Evolutionary conservation across 352 stramenopile species (phyloP).

Genomic region (Pythium sp.): DNA sequence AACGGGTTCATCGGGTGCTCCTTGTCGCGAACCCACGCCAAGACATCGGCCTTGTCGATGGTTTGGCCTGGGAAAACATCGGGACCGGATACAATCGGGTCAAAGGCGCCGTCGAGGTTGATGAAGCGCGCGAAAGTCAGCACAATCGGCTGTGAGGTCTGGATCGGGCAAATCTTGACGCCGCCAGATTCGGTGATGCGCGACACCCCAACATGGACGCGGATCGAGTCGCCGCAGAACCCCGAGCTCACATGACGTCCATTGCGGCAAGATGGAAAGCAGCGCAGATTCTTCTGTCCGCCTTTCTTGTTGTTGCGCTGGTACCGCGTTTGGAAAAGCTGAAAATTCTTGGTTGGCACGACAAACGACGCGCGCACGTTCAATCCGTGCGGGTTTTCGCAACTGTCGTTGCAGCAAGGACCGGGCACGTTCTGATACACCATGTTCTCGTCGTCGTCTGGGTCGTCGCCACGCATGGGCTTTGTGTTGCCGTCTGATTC

Average conservation of each 20-base stretch:
- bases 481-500: conserved; percentile 79
- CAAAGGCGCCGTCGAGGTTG: conserved; percentile 71
- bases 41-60: conserved; percentile 65
- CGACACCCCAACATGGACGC: conserved; percentile 76
- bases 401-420: conserved; percentile 79
- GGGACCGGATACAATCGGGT: conserved; percentile 60
- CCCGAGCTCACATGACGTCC: conserved; percentile 77
- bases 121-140: conserved; percentile 69
- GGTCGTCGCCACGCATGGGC: conserved; percentile 69
- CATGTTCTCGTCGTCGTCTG: conserved; percentile 59
- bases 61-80: conserved; percentile 77
- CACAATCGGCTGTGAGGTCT: conserved; percentile 47
- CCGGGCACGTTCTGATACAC: conserved; percentile 76
- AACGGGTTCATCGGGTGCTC: conserved; percentile 76
- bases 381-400: conserved; percentile 76
- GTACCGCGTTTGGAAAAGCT: conserved; percentile 79
- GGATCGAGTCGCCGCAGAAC: conserved; percentile 85
- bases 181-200: conserved; percentile 71
- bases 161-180: conserved; percentile 81
- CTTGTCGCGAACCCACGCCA: conserved; percentile 67
- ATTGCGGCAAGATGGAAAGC: conserved; percentile 83
- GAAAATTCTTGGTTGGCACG: conserved; percentile 71
- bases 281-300: conserved; percentile 87
- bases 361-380: conserved; percentile 81
- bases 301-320: conserved; percentile 91